A percentile compares a stretch with the other conserved stretches of the same genome.
phyloP scores from a whole-genome alignment of 75 land plant genomes.

The Gnetum montanum region DNA sequence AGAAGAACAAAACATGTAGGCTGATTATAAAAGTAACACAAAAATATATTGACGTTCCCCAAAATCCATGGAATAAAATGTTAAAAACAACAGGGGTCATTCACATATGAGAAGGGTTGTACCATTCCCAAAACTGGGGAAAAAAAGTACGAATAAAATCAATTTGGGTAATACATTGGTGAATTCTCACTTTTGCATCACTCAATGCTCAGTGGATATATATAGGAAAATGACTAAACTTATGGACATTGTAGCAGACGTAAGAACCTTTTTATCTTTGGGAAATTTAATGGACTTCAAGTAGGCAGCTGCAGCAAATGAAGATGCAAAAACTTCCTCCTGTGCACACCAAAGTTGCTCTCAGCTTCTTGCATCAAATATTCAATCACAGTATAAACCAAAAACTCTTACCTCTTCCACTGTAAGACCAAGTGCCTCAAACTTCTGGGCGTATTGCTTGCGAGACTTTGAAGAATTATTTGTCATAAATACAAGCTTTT shows the following conservation, averaged over 20 bases:
- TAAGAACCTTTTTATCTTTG: slow-evolving; percentile 68
- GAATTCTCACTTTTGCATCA: not conserved
- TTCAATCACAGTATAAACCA: too few species aligned
- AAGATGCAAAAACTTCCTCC: slow-evolving; percentile 96
- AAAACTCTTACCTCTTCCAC: slow-evolving; percentile 75
- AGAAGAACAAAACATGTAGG: too few species aligned
- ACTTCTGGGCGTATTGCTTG: slow-evolving; percentile 76
- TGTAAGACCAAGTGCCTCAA: slow-evolving; percentile 53
- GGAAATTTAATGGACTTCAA: slow-evolving; percentile 77
- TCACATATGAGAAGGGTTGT: too few species aligned
- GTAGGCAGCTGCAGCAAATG: slow-evolving; percentile 96
- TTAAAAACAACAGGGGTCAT: too few species aligned
- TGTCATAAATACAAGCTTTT: slow-evolving; percentile 85
- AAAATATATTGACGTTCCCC: too few species aligned
- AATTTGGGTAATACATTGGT: too few species aligned
- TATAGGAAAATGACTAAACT: not conserved
- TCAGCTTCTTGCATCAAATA: not conserved
- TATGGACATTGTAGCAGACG: not conserved
- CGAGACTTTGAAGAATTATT: slow-evolving; percentile 94
- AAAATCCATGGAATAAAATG: too few species aligned
- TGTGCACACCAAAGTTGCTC: slow-evolving; percentile 12
- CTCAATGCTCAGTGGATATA: not conserved
- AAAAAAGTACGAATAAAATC: too few species aligned
- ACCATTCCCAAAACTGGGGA: too few species aligned
- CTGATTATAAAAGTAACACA: too few species aligned